Base-by-base conservation (phyloP, 1,284 basidiomycete genomes). In the Chiua sp. region DNA sequence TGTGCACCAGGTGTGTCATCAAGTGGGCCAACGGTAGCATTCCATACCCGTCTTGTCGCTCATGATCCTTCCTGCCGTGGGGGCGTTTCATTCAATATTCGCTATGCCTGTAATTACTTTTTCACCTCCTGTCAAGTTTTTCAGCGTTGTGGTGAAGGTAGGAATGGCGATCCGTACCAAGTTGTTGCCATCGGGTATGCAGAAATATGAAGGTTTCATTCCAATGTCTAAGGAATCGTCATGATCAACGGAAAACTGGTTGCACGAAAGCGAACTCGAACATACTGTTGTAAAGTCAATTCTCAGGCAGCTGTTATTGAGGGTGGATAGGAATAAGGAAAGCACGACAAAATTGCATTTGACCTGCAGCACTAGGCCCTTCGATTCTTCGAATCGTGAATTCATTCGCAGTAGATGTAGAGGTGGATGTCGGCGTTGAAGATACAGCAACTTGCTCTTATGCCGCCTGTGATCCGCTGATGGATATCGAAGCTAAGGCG, bases 321-420 rank as follows among this genome's bases (percentile, higher is more conserved):
- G 91, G 1, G 89, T 91, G 2, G 89, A 89, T 4, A 90, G 90
- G 74, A 91, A 90, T 55, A 91, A 76, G 4, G 85, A 87, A 56
- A 90, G 79, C 79, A 91, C 75, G 0, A 85, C 82, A 62, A 91
- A 90, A 65, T 86, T 73, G 55, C 0, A 79, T 82, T 33, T 83
- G 76, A 13, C 82, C 86, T 1, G 78, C 72, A 1, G 80, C 79
- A 2, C 72, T 68, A 0, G 73, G 68, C 5, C 81, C 85, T 58
- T 87, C 78, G 7, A 90, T 68, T 1, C 82, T 83, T 26, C 26
- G 26, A 10, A 91, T 74, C 0, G 77, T 79, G 64, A 87, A 86
- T 44, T 79, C 79, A 65, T 86, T 84, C 53, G 81, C 80, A 2
- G 75, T 75, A 54, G 77, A 70, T 4, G 67, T 32, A 0, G 79